These are phyloP conservation scores for Hylodesmum podocarpum DNA, from an alignment of 306 rosid species.

Conservation along the genomic window DNA sequence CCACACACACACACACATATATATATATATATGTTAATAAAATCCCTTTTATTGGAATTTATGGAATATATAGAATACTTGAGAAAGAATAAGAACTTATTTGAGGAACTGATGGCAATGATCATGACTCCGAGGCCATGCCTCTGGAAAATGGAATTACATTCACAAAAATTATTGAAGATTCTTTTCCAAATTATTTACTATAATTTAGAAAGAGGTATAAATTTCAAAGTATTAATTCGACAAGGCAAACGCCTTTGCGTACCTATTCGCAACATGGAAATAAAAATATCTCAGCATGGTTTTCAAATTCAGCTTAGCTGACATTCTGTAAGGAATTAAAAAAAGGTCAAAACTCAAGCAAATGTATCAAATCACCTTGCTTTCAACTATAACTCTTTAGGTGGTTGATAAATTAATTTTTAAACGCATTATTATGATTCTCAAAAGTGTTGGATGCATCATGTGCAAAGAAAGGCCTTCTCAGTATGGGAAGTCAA, in stretches of 20 bases:
- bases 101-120: neutral
- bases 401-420: neutral
- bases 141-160: constrained; percentile 1
- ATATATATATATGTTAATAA: too few species aligned
- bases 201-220: neutral
- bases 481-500: constrained; percentile 41
- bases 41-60: too few species aligned
- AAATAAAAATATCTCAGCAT: neutral
- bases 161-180: constrained; percentile 25
- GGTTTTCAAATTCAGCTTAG: constrained; percentile 21
- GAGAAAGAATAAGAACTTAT: neutral
- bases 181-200: neutral
- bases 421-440: neutral
- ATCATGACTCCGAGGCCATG: neutral
- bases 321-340: neutral
- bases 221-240: neutral
- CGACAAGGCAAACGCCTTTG: constrained; percentile 10
- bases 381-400: constrained; percentile 26
- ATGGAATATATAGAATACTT: neutral
- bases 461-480: neutral
- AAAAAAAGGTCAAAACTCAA: constrained; percentile 13
- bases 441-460: neutral
- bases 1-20: too few species aligned
- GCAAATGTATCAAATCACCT: constrained; percentile 14
- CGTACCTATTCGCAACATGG: neutral